Evolutionary conservation across 1,139 yeast species (phyloP).

Genomic region (Candida tunisiensis): DNA sequence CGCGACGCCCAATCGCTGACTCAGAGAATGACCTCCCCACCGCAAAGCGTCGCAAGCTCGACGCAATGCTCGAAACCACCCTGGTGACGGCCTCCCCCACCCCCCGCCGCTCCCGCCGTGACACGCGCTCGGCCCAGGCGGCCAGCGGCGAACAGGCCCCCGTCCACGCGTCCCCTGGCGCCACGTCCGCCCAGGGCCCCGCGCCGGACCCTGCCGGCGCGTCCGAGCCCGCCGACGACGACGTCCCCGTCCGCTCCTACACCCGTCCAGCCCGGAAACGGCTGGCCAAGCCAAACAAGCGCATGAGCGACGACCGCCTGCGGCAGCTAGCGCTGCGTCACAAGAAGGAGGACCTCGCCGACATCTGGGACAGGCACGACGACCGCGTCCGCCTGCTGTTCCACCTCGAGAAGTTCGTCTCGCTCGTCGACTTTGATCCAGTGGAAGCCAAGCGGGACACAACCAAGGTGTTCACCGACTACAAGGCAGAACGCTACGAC

Average conservation of each 20-base stretch:
- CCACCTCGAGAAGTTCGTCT: slow-evolving; percentile 40
- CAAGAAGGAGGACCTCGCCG: slow-evolving; percentile 5
- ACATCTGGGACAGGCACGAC: slow-evolving; percentile 30
- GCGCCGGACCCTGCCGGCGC: neutral
- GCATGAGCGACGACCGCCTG: slow-evolving; percentile 9
- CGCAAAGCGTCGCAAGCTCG: too few species aligned
- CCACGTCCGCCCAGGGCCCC: neutral
- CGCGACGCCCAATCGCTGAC: too few species aligned
- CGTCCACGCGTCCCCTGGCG: too few species aligned
- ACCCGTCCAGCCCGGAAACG: too few species aligned
- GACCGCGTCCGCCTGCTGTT: slow-evolving; percentile 31
- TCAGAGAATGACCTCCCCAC: too few species aligned
- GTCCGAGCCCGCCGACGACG: neutral
- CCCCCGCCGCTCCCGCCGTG: too few species aligned
- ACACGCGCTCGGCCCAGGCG: too few species aligned
- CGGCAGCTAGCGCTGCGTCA: too few species aligned
- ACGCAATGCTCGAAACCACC: too few species aligned
- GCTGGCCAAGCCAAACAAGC: slow-evolving; percentile 3
- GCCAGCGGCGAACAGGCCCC: too few species aligned
- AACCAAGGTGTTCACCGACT: slow-evolving; percentile 21
- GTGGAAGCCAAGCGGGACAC: slow-evolving; percentile 27
- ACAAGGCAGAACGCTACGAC: slow-evolving; percentile 15
- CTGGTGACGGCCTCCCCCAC: too few species aligned
- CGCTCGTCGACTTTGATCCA: slow-evolving; percentile 48
- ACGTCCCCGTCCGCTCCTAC: neutral